A percentile compares a stretch with the other conserved stretches of the same genome.
phyloP scores from a whole-genome alignment of 2,329 filamentous ascomycete species.

The Pochonia chlamydosporia region DNA sequence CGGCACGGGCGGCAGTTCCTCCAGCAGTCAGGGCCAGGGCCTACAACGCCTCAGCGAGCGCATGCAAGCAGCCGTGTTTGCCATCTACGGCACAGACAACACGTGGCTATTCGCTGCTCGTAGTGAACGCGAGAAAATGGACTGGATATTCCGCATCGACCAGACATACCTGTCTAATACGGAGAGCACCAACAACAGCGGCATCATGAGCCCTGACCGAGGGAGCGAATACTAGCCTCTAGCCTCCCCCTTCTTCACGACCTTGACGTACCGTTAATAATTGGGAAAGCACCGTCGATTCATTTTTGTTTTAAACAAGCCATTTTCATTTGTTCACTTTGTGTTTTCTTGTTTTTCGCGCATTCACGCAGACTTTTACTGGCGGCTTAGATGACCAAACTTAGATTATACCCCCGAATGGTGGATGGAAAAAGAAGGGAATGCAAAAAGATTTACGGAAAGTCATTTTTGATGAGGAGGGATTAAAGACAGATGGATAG shows the following conservation, averaged over 20 bases:
- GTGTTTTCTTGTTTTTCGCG: not conserved
- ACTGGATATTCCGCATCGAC: conserved; percentile 95
- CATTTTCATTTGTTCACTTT: conserved; percentile 1
- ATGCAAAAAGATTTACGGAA: not conserved
- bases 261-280: not conserved
- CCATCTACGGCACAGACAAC: conserved; percentile 89
- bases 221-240: conserved; percentile 23
- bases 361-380: not conserved
- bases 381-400: conserved; percentile 4
- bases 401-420: conserved; percentile 11
- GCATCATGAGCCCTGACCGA: conserved; percentile 27
- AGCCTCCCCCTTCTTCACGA: not conserved
- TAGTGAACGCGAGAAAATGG: conserved; percentile 86
- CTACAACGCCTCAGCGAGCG: conserved; percentile 51
- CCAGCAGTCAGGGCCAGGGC: conserved; percentile 24
- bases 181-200: conserved; percentile 33
- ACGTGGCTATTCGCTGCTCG: conserved; percentile 91
- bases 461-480: not conserved
- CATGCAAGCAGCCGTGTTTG: conserved; percentile 73
- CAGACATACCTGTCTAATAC: conserved; percentile 59
- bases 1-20: conserved; percentile 28
- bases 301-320: not conserved
- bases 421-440: not conserved
- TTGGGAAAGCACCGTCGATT: not conserved
- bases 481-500: not conserved